A percentile compares a stretch with the other conserved stretches of the same genome.
Conservation (phyloP, 768 basidiomycete genomes). For the Harrya chromipes region DNA sequence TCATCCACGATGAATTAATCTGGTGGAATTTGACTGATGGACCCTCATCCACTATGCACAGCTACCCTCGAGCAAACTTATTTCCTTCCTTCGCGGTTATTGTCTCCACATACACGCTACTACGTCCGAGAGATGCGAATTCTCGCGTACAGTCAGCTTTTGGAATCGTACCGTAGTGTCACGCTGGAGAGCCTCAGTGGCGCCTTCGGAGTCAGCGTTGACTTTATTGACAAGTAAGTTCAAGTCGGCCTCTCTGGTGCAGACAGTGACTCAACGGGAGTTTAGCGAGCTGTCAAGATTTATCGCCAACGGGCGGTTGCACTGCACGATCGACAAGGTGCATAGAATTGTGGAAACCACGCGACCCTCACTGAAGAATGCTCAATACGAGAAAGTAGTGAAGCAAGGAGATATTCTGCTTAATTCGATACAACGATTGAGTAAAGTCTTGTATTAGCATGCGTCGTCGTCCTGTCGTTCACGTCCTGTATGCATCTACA, state of each 20-base stretch:
- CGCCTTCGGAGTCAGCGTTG: slow-evolving; percentile 87
- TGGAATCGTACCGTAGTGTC: slow-evolving; percentile 88
- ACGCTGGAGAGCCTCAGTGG: slow-evolving; percentile 82
- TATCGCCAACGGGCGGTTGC: slow-evolving; percentile 82
- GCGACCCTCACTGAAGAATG: slow-evolving; percentile 68
- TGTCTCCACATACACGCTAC: slow-evolving; percentile 82
- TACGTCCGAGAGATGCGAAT: slow-evolving; percentile 97
- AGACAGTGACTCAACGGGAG: not conserved
- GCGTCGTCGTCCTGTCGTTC: not conserved
- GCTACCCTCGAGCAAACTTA: slow-evolving; percentile 87
- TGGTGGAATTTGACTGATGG: no score
- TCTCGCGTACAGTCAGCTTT: slow-evolving; percentile 83
- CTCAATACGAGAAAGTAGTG: slow-evolving; percentile 90
- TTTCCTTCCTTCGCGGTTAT: slow-evolving; percentile 82
- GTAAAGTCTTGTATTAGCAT: slow-evolving; percentile 72
- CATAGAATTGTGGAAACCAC: slow-evolving; percentile 92
- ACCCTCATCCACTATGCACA: slow-evolving; percentile 24
- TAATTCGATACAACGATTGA: slow-evolving; percentile 81
- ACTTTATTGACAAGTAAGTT: slow-evolving; percentile 82
- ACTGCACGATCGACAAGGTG: slow-evolving; percentile 94
- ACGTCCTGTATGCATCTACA: no score
- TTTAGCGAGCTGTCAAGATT: slow-evolving; percentile 85
- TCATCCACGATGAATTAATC: not conserved
- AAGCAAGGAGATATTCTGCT: slow-evolving; percentile 89
- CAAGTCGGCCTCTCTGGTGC: not conserved